phyloP scores from a whole-genome alignment of 2,329 filamentous ascomycete genomes.

The Helotiales sp. region DNA sequence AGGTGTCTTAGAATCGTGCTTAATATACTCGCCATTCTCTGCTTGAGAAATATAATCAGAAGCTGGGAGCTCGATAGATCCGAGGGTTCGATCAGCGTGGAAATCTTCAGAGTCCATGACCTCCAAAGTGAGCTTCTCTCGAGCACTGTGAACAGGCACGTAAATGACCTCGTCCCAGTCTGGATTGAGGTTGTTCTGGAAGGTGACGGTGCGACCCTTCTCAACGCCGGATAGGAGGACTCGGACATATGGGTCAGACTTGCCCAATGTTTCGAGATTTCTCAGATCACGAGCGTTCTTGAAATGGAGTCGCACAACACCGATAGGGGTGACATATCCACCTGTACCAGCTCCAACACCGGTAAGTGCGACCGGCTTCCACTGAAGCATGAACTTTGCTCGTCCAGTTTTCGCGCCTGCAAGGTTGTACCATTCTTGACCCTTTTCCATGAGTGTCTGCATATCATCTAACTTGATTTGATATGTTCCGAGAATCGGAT shows the following conservation, averaged over 20 bases:
- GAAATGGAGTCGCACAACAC: slow-evolving; percentile 94
- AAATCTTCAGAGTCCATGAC: slow-evolving; percentile 97
- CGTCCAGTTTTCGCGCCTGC: slow-evolving; percentile 78
- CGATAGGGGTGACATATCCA: slow-evolving; percentile 90
- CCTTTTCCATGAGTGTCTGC: slow-evolving; percentile 85
- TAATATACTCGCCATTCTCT: slow-evolving; percentile 77
- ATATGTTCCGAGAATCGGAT: slow-evolving; percentile 86
- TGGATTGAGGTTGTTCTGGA: slow-evolving; percentile 92
- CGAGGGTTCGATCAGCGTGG: slow-evolving; percentile 86
- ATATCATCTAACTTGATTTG: slow-evolving; percentile 96
- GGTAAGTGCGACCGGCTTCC: slow-evolving; percentile 90
- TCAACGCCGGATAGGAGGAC: slow-evolving; percentile 88
- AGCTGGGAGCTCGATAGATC: slow-evolving; percentile 73
- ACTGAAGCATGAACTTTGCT: slow-evolving; percentile 87
- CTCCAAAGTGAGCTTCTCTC: slow-evolving; percentile 84
- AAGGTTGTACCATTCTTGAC: slow-evolving; percentile 95
- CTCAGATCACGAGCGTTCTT: slow-evolving; percentile 78
- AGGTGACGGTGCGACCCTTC: slow-evolving; percentile 90
- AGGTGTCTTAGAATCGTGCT: slow-evolving; percentile 72
- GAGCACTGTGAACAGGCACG: slow-evolving; percentile 80
- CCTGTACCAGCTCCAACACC: slow-evolving; percentile 76
- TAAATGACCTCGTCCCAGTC: slow-evolving; percentile 97
- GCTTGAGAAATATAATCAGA: slow-evolving; percentile 78
- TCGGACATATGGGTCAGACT: slow-evolving; percentile 92
- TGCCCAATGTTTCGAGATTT: slow-evolving; percentile 93